Conservation (phyloP, 495 filamentous ascomycete genomes). For the Platismatia glauca region DNA sequence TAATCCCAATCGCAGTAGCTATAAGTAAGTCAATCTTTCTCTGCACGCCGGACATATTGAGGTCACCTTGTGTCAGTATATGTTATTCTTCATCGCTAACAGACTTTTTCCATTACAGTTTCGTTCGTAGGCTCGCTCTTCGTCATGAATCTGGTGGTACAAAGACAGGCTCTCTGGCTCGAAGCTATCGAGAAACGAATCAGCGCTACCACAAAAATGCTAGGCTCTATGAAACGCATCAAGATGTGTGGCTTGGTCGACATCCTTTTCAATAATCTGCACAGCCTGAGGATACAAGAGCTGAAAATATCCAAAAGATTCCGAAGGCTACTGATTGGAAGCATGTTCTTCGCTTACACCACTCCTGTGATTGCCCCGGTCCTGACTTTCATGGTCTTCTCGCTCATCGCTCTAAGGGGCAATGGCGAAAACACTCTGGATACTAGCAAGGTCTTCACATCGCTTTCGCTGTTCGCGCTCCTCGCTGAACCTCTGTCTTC, state of each 20-base stretch:
- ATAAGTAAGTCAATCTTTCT: constrained; percentile 31
- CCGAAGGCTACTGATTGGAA: constrained; percentile 45
- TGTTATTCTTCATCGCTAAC: background rate
- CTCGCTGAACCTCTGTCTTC: constrained; percentile 46
- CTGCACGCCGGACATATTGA: background rate
- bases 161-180: constrained; percentile 44
- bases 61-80: background rate
- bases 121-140: constrained; percentile 36
- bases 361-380: constrained; percentile 41
- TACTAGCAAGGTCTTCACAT: constrained; percentile 47
- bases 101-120: constrained; percentile 8
- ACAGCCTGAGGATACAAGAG: constrained; percentile 47
- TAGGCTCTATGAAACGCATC: constrained; percentile 51
- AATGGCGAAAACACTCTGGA: constrained; percentile 36
- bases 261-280: constrained; percentile 33
- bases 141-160: constrained; percentile 38
- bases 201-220: constrained; percentile 40
- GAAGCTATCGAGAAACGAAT: constrained; percentile 45
- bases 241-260: constrained; percentile 55
- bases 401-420: constrained; percentile 39
- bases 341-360: constrained; percentile 41
- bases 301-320: constrained; percentile 47
- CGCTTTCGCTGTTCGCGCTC: constrained; percentile 52
- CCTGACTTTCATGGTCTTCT: constrained; percentile 43
- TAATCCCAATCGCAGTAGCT: constrained; percentile 46